Evolutionary conservation across 2,329 filamentous ascomycete species (phyloP), one percentile per base, ranked within the genome.

Genomic region (Stemphylium lycopersici): DNA sequence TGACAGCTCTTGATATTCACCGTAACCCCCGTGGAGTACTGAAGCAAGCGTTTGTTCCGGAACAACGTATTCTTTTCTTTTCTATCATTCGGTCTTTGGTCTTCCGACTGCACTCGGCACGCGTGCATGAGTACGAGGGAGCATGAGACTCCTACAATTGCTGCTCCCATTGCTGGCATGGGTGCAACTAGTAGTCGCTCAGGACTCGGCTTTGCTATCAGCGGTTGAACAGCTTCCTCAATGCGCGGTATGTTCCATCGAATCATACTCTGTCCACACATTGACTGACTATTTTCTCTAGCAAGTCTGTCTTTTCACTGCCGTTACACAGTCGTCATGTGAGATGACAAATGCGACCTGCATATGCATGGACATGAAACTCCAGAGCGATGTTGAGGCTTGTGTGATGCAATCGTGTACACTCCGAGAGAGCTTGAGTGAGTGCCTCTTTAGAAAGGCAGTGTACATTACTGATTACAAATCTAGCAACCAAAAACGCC

Each of bases 401-500:
- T 67, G 64, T 38, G 44, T 66, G 5, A 16, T 58, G 18, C 36
- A 56, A 34, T 15, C 52, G 2, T 67, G 64, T 32, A 65, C 63
- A 8, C 18, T 67, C 3, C 60, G 45, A 37, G 50, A 67, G 38
- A 42, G 38, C 4, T 43, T 67, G 46, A 50, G 63, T 66, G 50
- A 43, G 61, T 55, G 6, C 10, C 6, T 11, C 1, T 7, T 31
- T 11, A 31, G 2, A 3, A 33, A 3, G 1, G 15, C 15, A 29
- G 32, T 4, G 11, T 22, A 1, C 6, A 8, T n/a, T 20, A 20
- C 52, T 63, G 15, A 66, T 32, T 8, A 2, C 8, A 5, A 18
- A 33, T 18, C 34, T 13, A 78, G 75, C 69, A 12, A 77, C 76
- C 4, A 77, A 80, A 59, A 80, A 80, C 55, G 65, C 73, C 43